Conservation (phyloP, 495 filamentous ascomycete species). For the Aspergillus bridgeri region DNA sequence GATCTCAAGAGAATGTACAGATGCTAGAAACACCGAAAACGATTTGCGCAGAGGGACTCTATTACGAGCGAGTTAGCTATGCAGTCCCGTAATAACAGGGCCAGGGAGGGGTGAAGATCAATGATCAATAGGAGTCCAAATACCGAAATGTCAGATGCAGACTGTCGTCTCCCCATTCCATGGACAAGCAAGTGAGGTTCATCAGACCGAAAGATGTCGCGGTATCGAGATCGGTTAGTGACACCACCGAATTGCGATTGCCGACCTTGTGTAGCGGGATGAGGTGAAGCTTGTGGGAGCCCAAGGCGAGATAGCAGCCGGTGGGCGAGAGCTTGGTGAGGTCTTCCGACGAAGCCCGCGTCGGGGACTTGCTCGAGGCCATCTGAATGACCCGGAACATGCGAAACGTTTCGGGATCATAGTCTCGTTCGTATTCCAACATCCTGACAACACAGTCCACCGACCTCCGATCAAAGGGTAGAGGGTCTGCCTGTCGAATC, state of each 20-base stretch:
- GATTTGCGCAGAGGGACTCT: conserved; percentile 63
- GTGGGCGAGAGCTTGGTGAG: conserved; percentile 68
- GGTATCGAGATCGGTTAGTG: conserved; percentile 45
- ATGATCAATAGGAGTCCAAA: conserved; percentile 12
- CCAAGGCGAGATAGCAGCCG: conserved; percentile 82
- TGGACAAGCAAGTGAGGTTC: conserved; percentile 63
- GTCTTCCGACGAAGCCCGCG: conserved; percentile 70
- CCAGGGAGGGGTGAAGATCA: background rate
- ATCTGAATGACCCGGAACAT: conserved; percentile 85
- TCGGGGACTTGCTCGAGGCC: conserved; percentile 52
- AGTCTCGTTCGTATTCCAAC: conserved; percentile 66
- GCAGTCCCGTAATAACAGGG: no score
- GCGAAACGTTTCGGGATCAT: conserved; percentile 65
- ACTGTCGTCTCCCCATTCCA: conserved; percentile 74
- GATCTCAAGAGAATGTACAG: conserved; percentile 72
- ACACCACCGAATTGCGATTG: conserved; percentile 54
- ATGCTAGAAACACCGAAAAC: conserved; percentile 71
- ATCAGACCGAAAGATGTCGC: conserved; percentile 67
- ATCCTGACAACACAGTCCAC: conserved; percentile 62
- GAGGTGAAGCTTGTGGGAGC: conserved; percentile 76
- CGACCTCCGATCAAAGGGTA: conserved; percentile 57
- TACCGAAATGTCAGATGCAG: conserved; percentile 83
- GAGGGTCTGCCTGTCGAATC: conserved; percentile 47
- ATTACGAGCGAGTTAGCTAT: conserved; percentile 9
- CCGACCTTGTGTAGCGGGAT: conserved; percentile 65